A percentile compares a stretch with the other conserved stretches of the same genome.
These are phyloP conservation scores for Cladosporium colombiae DNA, from an alignment of 2,329 filamentous ascomycete genomes.

Conservation along the genomic window DNA sequence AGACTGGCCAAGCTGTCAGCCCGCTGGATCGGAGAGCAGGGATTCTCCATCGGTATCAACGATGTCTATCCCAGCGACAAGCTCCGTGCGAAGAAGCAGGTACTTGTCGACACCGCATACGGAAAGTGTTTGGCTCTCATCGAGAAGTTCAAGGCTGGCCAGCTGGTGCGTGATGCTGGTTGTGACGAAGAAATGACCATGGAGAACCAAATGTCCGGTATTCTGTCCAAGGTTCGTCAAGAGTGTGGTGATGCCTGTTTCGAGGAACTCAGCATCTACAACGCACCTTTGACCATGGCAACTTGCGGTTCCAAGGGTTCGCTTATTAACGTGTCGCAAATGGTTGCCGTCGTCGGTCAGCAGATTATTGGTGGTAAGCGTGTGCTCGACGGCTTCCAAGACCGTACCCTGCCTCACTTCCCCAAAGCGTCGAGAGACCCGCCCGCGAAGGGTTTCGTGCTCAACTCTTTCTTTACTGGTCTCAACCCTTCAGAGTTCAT, in stretches of 20 bases:
- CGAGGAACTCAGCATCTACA: constrained; percentile 82
- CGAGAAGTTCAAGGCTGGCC: constrained; percentile 74
- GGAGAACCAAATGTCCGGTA: constrained; percentile 86
- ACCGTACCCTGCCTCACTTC: constrained; percentile 91
- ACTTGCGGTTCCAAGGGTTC: constrained; percentile 96
- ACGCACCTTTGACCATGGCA: constrained; percentile 94
- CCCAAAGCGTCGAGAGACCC: constrained; percentile 89
- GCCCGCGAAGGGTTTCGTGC: constrained; percentile 94
- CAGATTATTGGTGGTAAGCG: constrained; percentile 94
- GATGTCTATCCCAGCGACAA: constrained; percentile 83
- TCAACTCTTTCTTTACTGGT: constrained; percentile 95
- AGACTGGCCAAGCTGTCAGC: constrained; percentile 87
- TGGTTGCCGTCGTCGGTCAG: constrained; percentile 96
- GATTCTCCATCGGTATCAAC: constrained; percentile 93
- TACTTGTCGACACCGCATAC: constrained; percentile 77
- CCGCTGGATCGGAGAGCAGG: constrained; percentile 81
- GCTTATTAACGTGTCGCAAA: constrained; percentile 97
- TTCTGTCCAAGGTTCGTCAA: constrained; percentile 87
- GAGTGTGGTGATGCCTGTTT: constrained; percentile 91
- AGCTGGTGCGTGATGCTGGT: constrained; percentile 80
- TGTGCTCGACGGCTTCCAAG: constrained; percentile 94
- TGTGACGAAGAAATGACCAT: constrained; percentile 90
- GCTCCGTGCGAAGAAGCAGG: constrained; percentile 71
- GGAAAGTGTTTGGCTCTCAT: constrained; percentile 81
- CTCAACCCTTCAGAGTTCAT: constrained; percentile 89